Base-by-base conservation (phyloP, 805 yeast species). In the Kuraishia capsulata region DNA sequence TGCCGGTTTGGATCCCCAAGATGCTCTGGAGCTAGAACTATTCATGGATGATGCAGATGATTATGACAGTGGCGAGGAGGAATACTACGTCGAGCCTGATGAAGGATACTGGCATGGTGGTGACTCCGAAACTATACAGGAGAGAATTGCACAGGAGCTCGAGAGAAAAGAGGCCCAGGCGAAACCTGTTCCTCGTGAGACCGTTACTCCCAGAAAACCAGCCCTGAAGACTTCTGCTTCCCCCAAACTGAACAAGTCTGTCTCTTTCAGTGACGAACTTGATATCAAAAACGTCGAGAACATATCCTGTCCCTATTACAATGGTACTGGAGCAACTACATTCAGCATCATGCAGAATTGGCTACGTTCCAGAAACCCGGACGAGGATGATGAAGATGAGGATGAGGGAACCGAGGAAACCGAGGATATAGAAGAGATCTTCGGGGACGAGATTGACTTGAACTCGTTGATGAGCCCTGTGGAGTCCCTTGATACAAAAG, bases 241-340 rank as follows among this genome's bases (percentile, higher is more conserved):
- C 3, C 21, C 42, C 17, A 36, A 37, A 29, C 20, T 25, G n/a
- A 63, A 63, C 44, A 76, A 75, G 46, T 56, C 71, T 2, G 86
- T 81, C 8, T 54, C 67, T 14, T 81, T 80, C 57, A 65, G 78
- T 0, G 64, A 65, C 1, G 59, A 59, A 2, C 61, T 77, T 24
- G 73, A 77, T 33, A 69, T 81, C 9, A 78, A 77, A 43, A 77
- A 76, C 40, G 65, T 81, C 35, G 81, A 74, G 36, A 72, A 76
- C 44, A 62, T 76, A 3, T 74, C 79, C 50, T 67, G 31, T 28
- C 17, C 9, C 17, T 28, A 28, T 13, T 28, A 28, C 17, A 28
- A 28, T 28, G 31, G 31, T 28, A 28, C 9, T 5, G 31, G 17
- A 5, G 31, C 26, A 41, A 48, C 39, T 28, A 44, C 28, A 36